These are phyloP conservation scores for Clavaria fumosa DNA, from an alignment of 768 basidiomycete genomes.

Conservation along the genomic window DNA sequence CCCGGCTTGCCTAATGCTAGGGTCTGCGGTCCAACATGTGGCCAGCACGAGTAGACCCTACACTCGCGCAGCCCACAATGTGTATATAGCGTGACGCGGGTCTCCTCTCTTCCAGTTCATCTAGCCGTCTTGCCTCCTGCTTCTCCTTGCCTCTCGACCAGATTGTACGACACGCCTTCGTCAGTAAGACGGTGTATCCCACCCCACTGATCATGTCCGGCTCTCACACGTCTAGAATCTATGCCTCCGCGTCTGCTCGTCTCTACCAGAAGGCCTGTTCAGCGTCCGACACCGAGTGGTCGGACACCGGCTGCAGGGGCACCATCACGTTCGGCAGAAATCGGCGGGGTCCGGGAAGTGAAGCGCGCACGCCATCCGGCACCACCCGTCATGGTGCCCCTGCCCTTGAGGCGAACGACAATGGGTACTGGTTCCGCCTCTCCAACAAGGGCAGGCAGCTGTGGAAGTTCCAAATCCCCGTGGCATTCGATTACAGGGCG, in stretches of 20 bases:
- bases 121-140: no score
- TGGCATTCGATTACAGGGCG: conserved; percentile 51
- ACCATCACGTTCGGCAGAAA: conserved; percentile 40
- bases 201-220: no score
- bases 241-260: conserved; percentile 39
- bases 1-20: no score
- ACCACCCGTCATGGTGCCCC: conserved; percentile 9
- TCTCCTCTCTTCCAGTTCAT: no score
- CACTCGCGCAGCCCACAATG: no score
- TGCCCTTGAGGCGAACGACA: no score
- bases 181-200: no score
- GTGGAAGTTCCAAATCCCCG: conserved; percentile 54
- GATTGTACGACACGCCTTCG: no score
- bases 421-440: conserved; percentile 48
- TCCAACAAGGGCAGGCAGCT: conserved; percentile 43
- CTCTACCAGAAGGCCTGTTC: conserved; percentile 47
- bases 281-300: conserved; percentile 35
- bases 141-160: no score
- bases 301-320: conserved; percentile 43
- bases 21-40: no score
- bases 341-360: conserved; percentile 12
- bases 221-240: conserved; percentile 29
- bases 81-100: no score
- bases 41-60: no score
- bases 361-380: neutral